Conservation (phyloP, 2,329 filamentous ascomycete species). For the Hymenoscyphus scutula region DNA sequence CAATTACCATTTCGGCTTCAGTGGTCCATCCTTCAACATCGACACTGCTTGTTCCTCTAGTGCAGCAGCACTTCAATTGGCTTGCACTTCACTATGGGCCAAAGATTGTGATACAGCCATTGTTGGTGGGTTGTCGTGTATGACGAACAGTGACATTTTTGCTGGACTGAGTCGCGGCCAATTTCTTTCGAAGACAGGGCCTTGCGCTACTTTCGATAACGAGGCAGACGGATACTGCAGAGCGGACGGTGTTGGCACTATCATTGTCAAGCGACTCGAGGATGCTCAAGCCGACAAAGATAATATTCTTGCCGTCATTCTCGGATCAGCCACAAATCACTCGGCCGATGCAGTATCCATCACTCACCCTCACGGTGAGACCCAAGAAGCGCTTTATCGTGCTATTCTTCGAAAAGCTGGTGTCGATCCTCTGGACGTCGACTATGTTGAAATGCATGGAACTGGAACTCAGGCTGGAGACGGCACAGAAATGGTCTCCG, state of each 20-base stretch:
- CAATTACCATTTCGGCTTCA: conserved; percentile 44
- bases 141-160: conserved; percentile 33
- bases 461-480: conserved; percentile 87
- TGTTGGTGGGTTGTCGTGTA: conserved; percentile 33
- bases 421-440: conserved; percentile 72
- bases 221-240: conserved; percentile 51
- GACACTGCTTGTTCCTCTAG: conserved; percentile 45
- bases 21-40: conserved; percentile 41
- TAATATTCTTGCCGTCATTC: conserved; percentile 51
- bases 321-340: conserved; percentile 74
- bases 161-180: conserved; percentile 34
- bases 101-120: conserved; percentile 35
- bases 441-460: conserved; percentile 87
- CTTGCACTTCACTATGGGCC: conserved; percentile 33
- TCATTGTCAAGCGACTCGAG: conserved; percentile 48
- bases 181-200: conserved; percentile 39
- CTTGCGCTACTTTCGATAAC: conserved; percentile 48
- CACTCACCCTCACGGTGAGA: conserved; percentile 72
- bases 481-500: conserved; percentile 76
- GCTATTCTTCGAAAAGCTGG: conserved; percentile 69
- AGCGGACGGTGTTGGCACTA: conserved; percentile 45
- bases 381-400: conserved; percentile 71
- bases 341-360: conserved; percentile 77
- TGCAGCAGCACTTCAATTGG: conserved; percentile 38
- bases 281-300: conserved; percentile 50